Conservation (phyloP, 345 rosid species). For the Zanthoxylum bungeanum region DNA sequence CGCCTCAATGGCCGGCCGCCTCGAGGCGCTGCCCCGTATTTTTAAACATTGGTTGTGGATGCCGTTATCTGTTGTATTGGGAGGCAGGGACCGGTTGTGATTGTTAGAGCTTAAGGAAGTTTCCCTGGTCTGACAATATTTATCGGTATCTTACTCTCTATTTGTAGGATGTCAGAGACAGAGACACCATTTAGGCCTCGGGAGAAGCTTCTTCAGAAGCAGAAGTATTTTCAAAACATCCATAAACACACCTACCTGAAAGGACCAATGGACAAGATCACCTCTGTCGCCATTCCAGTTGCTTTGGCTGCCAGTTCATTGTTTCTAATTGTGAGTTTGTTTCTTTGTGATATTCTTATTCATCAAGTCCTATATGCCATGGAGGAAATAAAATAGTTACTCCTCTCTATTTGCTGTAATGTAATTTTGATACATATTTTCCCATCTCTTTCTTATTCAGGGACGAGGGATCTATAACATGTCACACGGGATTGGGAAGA, state of each 20-base stretch:
- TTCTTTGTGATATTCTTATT: neutral
- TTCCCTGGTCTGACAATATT: neutral
- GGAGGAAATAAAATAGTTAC: neutral
- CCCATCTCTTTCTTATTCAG: conserved; percentile 29
- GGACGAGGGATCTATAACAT: conserved; percentile 84
- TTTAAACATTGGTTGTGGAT: too few relatives aligned
- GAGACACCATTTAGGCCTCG: conserved; percentile 73
- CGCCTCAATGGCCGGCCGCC: too few relatives aligned
- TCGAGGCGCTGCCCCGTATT: too few relatives aligned
- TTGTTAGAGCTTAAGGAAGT: neutral
- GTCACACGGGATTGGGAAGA: conserved; percentile 84
- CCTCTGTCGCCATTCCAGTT: conserved; percentile 81
- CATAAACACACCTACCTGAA: conserved; percentile 79
- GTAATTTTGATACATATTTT: neutral
- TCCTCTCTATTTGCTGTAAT: neutral
- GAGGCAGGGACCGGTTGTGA: neutral
- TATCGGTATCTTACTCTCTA: neutral
- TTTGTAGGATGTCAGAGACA: conserved; percentile 52
- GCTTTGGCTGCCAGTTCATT: conserved; percentile 59
- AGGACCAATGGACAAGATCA: conserved; percentile 77
- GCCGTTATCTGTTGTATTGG: too few relatives aligned
- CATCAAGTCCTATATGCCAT: neutral
- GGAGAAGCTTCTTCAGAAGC: conserved; percentile 82
- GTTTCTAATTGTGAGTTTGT: conserved; percentile 67
- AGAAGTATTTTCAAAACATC: conserved; percentile 69